These are phyloP conservation scores for Huiozyma sinensis DNA, from an alignment of 805 yeast species.

Conservation along the genomic window DNA sequence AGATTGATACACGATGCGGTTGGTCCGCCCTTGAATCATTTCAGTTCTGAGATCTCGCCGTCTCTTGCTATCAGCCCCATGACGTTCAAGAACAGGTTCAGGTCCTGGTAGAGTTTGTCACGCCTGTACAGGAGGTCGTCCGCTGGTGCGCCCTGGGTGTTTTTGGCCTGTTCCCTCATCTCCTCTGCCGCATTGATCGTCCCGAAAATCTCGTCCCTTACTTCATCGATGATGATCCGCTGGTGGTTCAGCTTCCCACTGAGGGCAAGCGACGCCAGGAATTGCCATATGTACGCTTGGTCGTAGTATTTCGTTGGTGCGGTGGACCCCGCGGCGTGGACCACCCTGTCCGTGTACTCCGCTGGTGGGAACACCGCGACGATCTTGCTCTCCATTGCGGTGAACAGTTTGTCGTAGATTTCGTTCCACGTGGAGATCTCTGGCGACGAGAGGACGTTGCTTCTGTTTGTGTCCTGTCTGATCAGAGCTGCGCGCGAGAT, in stretches of 20 bases:
- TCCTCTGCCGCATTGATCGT: constrained; percentile 67
- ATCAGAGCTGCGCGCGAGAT: constrained; percentile 87
- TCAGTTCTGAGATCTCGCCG: constrained; percentile 73
- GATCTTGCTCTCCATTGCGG: constrained; percentile 66
- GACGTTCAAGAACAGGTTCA: constrained; percentile 87
- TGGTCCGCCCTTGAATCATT: constrained; percentile 18
- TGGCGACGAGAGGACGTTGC: constrained; percentile 30
- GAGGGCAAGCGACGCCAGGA: constrained; percentile 83
- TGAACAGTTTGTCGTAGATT: constrained; percentile 74
- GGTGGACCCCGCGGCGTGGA: not conserved
- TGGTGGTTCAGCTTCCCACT: constrained; percentile 88
- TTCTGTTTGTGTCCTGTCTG: constrained; percentile 60
- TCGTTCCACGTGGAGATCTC: constrained; percentile 53
- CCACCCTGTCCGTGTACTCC: constrained; percentile 19
- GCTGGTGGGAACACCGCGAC: constrained; percentile 73
- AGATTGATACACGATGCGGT: not conserved
- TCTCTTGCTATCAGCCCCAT: constrained; percentile 93
- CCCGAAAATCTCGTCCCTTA: constrained; percentile 85
- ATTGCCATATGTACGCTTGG: constrained; percentile 90
- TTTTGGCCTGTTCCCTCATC: constrained; percentile 20
- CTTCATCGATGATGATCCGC: constrained; percentile 87
- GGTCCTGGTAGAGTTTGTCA: constrained; percentile 59
- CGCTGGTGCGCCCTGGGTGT: constrained; percentile 8
- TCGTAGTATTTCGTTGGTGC: constrained; percentile 32
- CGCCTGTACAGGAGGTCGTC: constrained; percentile 38